These are phyloP conservation scores for Nicotiana tabacum DNA, from an alignment of 257 asterid genomes.

Conservation along the genomic window DNA sequence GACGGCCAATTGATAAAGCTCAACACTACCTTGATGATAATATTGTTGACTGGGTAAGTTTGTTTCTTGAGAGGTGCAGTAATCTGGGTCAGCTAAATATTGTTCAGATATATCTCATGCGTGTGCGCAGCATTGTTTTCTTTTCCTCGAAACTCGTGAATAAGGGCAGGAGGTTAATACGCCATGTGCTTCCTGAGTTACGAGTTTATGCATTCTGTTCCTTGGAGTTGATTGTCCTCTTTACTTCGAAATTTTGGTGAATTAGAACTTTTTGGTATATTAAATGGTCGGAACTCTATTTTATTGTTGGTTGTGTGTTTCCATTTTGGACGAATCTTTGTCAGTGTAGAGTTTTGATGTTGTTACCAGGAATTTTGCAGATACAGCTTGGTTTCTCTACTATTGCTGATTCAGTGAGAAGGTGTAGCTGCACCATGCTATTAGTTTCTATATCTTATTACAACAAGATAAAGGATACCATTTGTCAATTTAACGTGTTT, in stretches of 20 bases:
- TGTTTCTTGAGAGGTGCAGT: neutral
- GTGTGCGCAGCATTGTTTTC: neutral
- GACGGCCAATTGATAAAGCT: conserved; percentile 75
- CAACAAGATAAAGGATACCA: neutral
- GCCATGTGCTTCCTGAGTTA: neutral
- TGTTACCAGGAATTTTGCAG: neutral
- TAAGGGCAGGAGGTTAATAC: neutral
- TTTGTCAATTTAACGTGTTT: neutral
- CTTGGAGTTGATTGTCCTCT: neutral
- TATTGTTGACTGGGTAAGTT: conserved; percentile 85
- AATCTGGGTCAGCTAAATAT: neutral
- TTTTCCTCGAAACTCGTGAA: neutral
- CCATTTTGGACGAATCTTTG: neutral
- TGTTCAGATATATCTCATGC: neutral
- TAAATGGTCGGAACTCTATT: neutral
- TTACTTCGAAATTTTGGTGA: neutral
- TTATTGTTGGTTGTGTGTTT: neutral
- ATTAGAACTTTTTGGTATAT: neutral
- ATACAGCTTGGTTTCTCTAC: neutral
- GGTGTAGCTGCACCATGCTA: neutral
- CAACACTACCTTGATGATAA: conserved; percentile 80
- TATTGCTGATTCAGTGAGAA: neutral
- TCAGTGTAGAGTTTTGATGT: neutral
- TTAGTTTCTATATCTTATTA: neutral
- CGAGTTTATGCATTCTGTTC: neutral